phyloP scores from a whole-genome alignment of 2,329 filamentous ascomycete species.

The Colletotrichum musicola region DNA sequence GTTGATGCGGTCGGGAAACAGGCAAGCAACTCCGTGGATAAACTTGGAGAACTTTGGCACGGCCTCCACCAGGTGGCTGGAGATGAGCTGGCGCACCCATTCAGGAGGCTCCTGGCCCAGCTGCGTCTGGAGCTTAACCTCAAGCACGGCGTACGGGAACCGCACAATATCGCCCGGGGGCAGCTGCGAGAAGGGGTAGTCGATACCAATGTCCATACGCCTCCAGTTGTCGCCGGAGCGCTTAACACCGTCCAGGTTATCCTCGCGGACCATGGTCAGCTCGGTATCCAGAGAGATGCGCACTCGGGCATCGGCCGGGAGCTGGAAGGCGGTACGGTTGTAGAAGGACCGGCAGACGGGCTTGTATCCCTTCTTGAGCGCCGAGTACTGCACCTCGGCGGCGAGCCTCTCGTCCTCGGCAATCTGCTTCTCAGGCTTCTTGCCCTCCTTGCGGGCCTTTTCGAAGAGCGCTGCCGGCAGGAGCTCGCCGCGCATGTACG shows the following conservation, averaged over 20 bases:
- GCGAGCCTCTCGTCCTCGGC: conserved; percentile 91
- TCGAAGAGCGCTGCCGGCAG: conserved; percentile 93
- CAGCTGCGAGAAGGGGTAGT: conserved; percentile 92
- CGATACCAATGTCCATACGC: conserved; percentile 96
- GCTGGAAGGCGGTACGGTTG: conserved; percentile 96
- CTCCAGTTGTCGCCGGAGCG: conserved; percentile 93
- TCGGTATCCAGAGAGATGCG: conserved; percentile 98
- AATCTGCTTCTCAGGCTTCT: conserved; percentile 93
- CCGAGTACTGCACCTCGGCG: conserved; percentile 92
- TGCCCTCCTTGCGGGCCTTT: conserved; percentile 94
- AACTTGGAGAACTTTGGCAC: conserved; percentile 99
- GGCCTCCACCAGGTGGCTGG: conserved; percentile 96
- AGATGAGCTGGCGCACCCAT: conserved; percentile 94
- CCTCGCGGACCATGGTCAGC: conserved; percentile 93
- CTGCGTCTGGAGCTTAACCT: conserved; percentile 98
- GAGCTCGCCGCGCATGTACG: conserved; percentile 86
- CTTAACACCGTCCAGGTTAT: conserved; percentile 85
- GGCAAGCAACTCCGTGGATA: conserved; percentile 90
- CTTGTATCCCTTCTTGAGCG: conserved; percentile 86
- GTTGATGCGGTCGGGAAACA: conserved; percentile 90
- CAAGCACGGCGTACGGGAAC: conserved; percentile 95
- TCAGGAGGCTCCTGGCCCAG: conserved; percentile 94
- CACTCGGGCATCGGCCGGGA: conserved; percentile 94
- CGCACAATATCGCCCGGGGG: conserved; percentile 86
- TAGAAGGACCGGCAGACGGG: conserved; percentile 97